Base-by-base conservation (phyloP, 768 basidiomycete species). In the Melanogaster broomeanus region DNA sequence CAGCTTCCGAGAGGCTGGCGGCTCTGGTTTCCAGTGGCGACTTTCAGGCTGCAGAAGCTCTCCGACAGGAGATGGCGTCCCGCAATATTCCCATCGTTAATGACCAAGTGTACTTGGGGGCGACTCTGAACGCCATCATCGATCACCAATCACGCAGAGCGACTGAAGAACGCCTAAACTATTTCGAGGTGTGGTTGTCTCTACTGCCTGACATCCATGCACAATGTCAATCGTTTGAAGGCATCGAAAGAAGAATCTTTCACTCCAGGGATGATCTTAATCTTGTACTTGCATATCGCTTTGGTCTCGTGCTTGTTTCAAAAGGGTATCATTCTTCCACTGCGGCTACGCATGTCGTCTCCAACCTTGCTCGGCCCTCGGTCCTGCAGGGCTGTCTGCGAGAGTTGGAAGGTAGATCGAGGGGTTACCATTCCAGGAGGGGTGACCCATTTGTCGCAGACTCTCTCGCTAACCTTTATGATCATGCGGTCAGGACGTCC, bases 131-230 rank as follows among this genome's bases (percentile, higher is more conserved):
- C 48, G 61, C 66, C 15, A 62, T 79, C 39, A 56, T 51, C 1
- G 52, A 48, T 13, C 56, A 55, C 12, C 47, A 50, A 4, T 48
- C 51, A 21, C 56, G 60, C 33, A 50, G 64, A 22, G 42, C 66
- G 54, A 13, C 41, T 58, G 10, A 51, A 48, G 31, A 53, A n/a
- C 59, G 62, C 19, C 4, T 52, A 30, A 58, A 60, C 2, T 21
- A 49, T 2, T 68, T 68, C n/a, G 72, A 74, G 41, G 52, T 61
- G 13, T 83, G 82, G 81, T 59, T 79, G 45, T 64, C 70, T 5
- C 68, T 80, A 34, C 58, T 72, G 12, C 80, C 81, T 4, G 57
- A 66, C 31, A 67, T 65, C 3, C 45, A 62, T 24, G 49, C 58
- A 13, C 44, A 51, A 9, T 42, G 47, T 34, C 33, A 50, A 12